Base-by-base conservation (phyloP, 371 early-diverging fungal genomes). In the Actinomortierella wolfii region DNA sequence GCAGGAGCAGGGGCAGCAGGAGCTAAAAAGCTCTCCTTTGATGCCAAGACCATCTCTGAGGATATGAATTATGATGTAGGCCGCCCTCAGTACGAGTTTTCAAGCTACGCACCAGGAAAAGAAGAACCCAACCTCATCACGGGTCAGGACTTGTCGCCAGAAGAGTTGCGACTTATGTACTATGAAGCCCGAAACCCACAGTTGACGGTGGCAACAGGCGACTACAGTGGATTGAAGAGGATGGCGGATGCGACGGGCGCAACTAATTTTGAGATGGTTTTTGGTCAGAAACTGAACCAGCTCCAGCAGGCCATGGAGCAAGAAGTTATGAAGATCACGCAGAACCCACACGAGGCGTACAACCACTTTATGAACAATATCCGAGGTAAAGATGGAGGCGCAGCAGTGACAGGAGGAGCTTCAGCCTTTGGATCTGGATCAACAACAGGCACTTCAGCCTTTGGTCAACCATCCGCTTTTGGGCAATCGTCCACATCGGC, bases 61-160 rank as follows among this genome's bases (percentile, higher is more conserved):
- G 77, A 82, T 51, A 34, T 87, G 13, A 78, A 74, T 7, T 59
- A 65, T 26, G 84, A 84, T 11, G 34, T 34, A 11, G 34, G 34
- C 44, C 69, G 83, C 43, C 86, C 87, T 3, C 20, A 67, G 11
- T 82, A 84, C 65, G 76, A 66, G 34, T 59, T 83, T 0, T 82
- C 83, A 56, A 81, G 82, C 2, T 87, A 78, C 69, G 87, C 76
- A 7, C 87, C 87, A 39, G 86, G 82, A 46, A 87, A 87, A 64
- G 86, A 84, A 47, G 87, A 87, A 47, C 86, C 86, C 15, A 87
- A 86, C 45, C 34, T 87, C 57, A 80, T 87, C 54, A 78, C 79
- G 1, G 87, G 85, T 15, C 78, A 78, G 8, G 87, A 87, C 49
- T 58, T 69, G 59, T 81, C 81, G 57, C 77, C 78, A 17, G 87